Percentiles rank a stretch among this genome's conserved stretches.
Conservation (phyloP, 2,329 filamentous ascomycete genomes). For the Fusarium devonianum region DNA sequence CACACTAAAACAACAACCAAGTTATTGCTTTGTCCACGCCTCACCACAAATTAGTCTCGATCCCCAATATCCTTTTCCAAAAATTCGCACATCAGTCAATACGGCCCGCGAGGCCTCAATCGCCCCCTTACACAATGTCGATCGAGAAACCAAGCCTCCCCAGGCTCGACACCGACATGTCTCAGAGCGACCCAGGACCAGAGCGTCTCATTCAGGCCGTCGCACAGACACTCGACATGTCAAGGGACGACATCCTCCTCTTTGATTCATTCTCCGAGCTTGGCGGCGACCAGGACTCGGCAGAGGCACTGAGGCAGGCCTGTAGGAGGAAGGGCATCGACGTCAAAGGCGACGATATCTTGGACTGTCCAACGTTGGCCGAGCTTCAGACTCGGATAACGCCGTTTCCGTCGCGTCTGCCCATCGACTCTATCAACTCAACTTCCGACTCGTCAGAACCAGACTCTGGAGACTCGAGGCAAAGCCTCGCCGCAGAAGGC, state of each 20-base stretch:
- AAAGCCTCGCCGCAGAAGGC: not conserved
- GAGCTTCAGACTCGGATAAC: slow-evolving; percentile 54
- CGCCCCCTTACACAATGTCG: slow-evolving; percentile 11
- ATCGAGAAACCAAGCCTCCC: slow-evolving; percentile 25
- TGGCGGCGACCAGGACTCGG: slow-evolving; percentile 51
- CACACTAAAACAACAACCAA: too few relatives aligned
- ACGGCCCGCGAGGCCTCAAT: not conserved
- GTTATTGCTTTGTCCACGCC: too few relatives aligned
- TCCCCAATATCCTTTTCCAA: not conserved
- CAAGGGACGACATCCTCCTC: slow-evolving; percentile 43
- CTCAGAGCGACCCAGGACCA: slow-evolving; percentile 32
- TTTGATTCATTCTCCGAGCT: slow-evolving; percentile 55
- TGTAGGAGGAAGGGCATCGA: slow-evolving; percentile 41
- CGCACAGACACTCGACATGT: slow-evolving; percentile 48
- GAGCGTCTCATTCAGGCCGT: slow-evolving; percentile 47
- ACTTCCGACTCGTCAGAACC: slow-evolving; percentile 5
- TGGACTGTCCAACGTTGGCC: slow-evolving; percentile 53
- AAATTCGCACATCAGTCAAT: not conserved
- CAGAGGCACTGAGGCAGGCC: slow-evolving; percentile 29
- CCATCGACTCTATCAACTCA: not conserved
- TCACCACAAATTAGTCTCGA: too few relatives aligned
- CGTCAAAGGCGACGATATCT: slow-evolving; percentile 50
- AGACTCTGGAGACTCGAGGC: slow-evolving; percentile 22
- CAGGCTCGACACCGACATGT: slow-evolving; percentile 35
- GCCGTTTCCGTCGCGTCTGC: slow-evolving; percentile 4